Evolutionary conservation across 164 flowering plant genomes (phyloP), one percentile per base, ranked within the genome.

Genomic region (Magnolia sinica): DNA sequence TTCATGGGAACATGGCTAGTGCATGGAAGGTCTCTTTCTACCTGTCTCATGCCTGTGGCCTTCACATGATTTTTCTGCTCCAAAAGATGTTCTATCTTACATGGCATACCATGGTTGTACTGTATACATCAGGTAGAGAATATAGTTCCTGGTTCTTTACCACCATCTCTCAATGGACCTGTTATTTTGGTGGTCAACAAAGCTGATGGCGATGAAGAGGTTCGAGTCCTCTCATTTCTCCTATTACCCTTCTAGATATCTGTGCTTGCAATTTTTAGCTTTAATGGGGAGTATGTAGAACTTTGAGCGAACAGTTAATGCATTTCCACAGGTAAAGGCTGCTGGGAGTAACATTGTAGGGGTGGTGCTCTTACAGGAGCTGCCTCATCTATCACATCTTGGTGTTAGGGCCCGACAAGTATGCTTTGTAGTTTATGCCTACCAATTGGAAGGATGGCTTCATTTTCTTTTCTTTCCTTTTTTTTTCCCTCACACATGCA

Each of bases 121-220:
- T 24, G n/a, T 52, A 7, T 19, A 51, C 73, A 11, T 76, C 87
- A 95, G 98, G 98, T 92, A 73, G 97, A 93, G 59, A 89, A 85
- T 71, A 93, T 95, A 76, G 81, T 84, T 49, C 96, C 98, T 71
- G 97, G 97, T 73, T 87, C 91, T 68, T 61, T 93, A 64, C 88
- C 97, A 76, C 75, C 87, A 71, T 83, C 95, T 65, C 80, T 73
- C 4, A 59, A 80, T 18, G 98, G 90, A 76, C 92, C 98, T 67
- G 80, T 95, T 73, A 88, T 95, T 86, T 97, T 95, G 73, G 82
- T 93, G 76, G 99, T 93, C 76, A 89, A 84, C 79, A 95, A 82
- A 87, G 99, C 99, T 77, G 96, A 93, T 85, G 99, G 99, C 66
- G 99, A 95, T 81, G 99, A 95, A 72, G 99, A 95, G 99, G 99